phyloP scores from a whole-genome alignment of 108 stramenopile species.

The Nitzschia sp. region DNA sequence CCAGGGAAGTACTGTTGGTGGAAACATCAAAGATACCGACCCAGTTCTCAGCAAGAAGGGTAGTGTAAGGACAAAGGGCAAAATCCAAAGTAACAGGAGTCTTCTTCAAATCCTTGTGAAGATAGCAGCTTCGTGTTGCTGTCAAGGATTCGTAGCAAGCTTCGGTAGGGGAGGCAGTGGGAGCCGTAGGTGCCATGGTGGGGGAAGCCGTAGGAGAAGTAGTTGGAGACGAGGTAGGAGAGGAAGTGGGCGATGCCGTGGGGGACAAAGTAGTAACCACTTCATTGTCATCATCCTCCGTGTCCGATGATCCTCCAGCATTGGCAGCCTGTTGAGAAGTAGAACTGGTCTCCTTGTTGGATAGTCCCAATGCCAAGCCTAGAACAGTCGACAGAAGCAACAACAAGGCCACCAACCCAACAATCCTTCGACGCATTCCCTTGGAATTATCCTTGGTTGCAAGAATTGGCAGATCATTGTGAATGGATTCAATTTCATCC shows the following conservation, averaged over 20 bases:
- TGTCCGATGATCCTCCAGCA: too few relatives aligned
- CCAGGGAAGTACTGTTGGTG: background rate
- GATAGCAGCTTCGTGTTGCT: background rate
- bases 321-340: too few relatives aligned
- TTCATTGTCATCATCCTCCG: background rate
- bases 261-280: background rate
- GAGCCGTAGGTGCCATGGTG: background rate
- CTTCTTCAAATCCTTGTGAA: background rate
- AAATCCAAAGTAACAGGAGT: conserved; percentile 15
- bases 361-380: conserved; percentile 4
- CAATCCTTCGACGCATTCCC: background rate
- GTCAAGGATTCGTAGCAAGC: background rate
- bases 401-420: background rate
- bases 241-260: background rate
- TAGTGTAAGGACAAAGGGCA: conserved; percentile 5
- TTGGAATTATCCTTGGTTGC: background rate
- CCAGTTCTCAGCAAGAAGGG: conserved; percentile 10
- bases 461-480: background rate
- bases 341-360: conserved; percentile 1
- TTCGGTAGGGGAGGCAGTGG: background rate
- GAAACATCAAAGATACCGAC: conserved; percentile 11
- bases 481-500: conserved; percentile 1
- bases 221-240: background rate
- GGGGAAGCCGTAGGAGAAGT: background rate
- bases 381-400: background rate